These are phyloP conservation scores for Aegilops sharonensis DNA, from an alignment of 176 grass and related monocot species.

Conservation along the genomic window DNA sequence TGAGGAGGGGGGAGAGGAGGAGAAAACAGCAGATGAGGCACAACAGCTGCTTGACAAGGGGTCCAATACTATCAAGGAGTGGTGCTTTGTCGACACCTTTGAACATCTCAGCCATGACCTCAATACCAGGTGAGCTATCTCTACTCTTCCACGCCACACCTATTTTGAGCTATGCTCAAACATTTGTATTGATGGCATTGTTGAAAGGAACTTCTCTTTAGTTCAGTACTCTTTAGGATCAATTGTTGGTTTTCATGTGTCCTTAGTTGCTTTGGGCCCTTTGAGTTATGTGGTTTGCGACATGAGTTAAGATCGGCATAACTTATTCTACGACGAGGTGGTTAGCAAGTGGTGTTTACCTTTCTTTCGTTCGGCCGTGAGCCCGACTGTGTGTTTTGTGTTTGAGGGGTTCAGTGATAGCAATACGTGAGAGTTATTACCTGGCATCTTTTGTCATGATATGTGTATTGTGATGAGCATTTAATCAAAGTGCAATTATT, in stretches of 20 bases:
- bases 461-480: neutral
- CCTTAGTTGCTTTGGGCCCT: neutral
- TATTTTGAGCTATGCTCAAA: neutral
- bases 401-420: neutral
- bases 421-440: neutral
- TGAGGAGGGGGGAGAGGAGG: neutral
- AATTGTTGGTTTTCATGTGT: neutral
- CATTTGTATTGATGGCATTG: neutral
- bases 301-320: too few relatives aligned
- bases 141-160: neutral
- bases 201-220: too few relatives aligned
- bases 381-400: too few relatives aligned
- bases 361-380: neutral
- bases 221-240: neutral
- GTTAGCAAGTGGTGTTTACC: neutral
- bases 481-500: neutral
- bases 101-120: constrained; percentile 74
- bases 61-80: constrained; percentile 73
- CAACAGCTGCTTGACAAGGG: constrained; percentile 42
- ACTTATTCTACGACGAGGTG: neutral
- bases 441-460: neutral
- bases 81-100: constrained; percentile 48
- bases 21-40: constrained; percentile 49
- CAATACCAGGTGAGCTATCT: constrained; percentile 51
- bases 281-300: too few relatives aligned